Evolutionary conservation across 1,284 basidiomycete genomes (phyloP), one percentile per base, ranked within the genome.

Genomic region (Cryptococcus jaspeensis): DNA sequence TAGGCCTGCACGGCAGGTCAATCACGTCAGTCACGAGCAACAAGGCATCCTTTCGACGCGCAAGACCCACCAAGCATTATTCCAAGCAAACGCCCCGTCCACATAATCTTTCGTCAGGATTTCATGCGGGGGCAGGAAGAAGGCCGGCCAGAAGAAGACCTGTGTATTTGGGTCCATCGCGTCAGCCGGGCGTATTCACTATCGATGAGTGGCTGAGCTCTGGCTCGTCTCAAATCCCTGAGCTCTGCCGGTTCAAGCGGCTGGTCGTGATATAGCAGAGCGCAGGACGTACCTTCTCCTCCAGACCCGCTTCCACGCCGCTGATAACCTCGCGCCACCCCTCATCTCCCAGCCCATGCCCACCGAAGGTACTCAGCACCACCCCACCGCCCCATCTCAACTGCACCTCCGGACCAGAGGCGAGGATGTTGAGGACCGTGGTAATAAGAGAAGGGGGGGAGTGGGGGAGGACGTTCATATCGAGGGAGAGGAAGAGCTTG

Each of bases 71-170:
- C 78, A 79, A 20, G 71, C 77, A 32, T 60, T 63, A 56, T 77
- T 78, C 78, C 78, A 79, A 5, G 66, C 59, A 50, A 74, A 77
- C 5, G 61, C 56, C 0, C 72, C 74, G 55, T 78, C 73, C 3
- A 77, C 66, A 35, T 67, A 68, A 1, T 61, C 49, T 35, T 68
- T 64, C 8, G 13, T 28, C 18, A 73, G 20, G 23, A 78, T 60
- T 15, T 66, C 60, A 1, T 74, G 52, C 1, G 75, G 72, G 7
- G 71, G 71, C 32, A 70, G 55, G 63, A 78, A 78, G 63, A 77
- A 78, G 2, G 72, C 62, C 0, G 78, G 78, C 53, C 72, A 69
- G 67, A 79, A 78, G 50, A 69, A 69, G 28, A 75, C 62, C 65
- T 71, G 53, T 8, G 25, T 20, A 36, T 55, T 28, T 25, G 45